Percentiles rank a stretch among this genome's conserved stretches.
phyloP scores from a whole-genome alignment of 345 rosid genomes.

The Eucalyptus melliodora region DNA sequence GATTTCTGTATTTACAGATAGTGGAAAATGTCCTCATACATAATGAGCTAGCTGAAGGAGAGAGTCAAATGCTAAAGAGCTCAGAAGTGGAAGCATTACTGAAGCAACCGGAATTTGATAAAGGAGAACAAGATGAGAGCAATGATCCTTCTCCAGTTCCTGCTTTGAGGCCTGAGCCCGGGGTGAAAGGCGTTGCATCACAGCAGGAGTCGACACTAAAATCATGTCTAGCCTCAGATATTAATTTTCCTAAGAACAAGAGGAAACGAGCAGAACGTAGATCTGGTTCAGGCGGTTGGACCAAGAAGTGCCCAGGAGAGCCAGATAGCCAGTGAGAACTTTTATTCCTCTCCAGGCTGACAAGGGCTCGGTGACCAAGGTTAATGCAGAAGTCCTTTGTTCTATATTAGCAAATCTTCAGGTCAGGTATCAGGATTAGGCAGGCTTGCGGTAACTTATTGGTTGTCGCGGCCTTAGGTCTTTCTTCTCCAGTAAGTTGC shows the following conservation, averaged over 20 bases:
- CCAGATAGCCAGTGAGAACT: constrained; percentile 55
- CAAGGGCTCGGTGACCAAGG: background rate
- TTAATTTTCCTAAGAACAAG: constrained; percentile 64
- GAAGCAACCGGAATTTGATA: constrained; percentile 19
- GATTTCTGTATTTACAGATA: constrained; percentile 22
- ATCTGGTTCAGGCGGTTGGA: constrained; percentile 65
- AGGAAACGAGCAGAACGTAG: constrained; percentile 85
- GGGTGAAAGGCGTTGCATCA: background rate
- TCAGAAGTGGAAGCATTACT: constrained; percentile 15
- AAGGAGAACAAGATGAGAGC: constrained; percentile 48
- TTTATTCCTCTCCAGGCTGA: background rate
- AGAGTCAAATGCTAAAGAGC: constrained; percentile 10
- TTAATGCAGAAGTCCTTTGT: background rate
- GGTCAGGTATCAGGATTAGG: background rate
- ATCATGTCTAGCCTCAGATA: constrained; percentile 63
- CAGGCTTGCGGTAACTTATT: background rate
- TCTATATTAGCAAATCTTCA: background rate
- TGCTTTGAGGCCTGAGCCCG: constrained; percentile 15
- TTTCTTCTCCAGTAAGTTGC: background rate
- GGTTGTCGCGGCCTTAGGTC: background rate
- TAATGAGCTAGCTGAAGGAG: constrained; percentile 44
- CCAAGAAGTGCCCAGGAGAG: constrained; percentile 47
- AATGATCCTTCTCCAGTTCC: constrained; percentile 16
- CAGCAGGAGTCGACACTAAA: constrained; percentile 36
- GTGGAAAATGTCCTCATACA: constrained; percentile 39